Evolutionary conservation across 2,329 filamentous ascomycete species (phyloP), one percentile per base, ranked within the genome.

Genomic region (Camptophora hylomeconis): DNA sequence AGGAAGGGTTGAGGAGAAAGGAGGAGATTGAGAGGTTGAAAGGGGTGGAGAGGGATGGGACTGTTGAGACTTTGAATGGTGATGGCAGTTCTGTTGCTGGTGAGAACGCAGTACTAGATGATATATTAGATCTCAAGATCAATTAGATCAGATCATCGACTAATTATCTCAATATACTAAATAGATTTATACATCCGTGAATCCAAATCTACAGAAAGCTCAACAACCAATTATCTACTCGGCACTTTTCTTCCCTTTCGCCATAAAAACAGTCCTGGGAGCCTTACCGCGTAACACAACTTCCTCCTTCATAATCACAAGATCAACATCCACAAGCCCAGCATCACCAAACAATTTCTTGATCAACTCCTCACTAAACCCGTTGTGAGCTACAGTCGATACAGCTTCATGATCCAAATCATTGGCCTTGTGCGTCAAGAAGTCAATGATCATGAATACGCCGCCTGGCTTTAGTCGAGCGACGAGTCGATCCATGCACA

Each of bases 381-480:
- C 77, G 37, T 72, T 62, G 30, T 77, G 73, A 17, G 65, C 67
- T 12, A 84, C 65, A 0, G 72, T 76, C 19, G 63, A 52, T 3
- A 46, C 42, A 31, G 59, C 58, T 5, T 60, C 44, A 17, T 50
- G 48, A n/a, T 33, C 17, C 11, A 28, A 19, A 10, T 42, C 32
- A 24, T 36, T 28, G 24, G 33, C 33, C 25, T 41, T 60, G 40
- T 76, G 69, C 6, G 71, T 59, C 11, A 78, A 45, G 35, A 83
- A 75, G 46, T 84, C 79, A 24, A 77, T 56, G 31, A 84, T 68
- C 26, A 81, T 54, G 24, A 81, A 56, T 1, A 74, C 67, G 7
- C 80, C 80, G 3, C 75, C 76, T 3, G 67, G 65, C 38, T 64
- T 67, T 34, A 86, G 56, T 7, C 78, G 65, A 45, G 69, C 60